These are phyloP conservation scores for Hymenoscyphus albidus DNA, from an alignment of 2,329 filamentous ascomycete genomes.

Conservation along the genomic window DNA sequence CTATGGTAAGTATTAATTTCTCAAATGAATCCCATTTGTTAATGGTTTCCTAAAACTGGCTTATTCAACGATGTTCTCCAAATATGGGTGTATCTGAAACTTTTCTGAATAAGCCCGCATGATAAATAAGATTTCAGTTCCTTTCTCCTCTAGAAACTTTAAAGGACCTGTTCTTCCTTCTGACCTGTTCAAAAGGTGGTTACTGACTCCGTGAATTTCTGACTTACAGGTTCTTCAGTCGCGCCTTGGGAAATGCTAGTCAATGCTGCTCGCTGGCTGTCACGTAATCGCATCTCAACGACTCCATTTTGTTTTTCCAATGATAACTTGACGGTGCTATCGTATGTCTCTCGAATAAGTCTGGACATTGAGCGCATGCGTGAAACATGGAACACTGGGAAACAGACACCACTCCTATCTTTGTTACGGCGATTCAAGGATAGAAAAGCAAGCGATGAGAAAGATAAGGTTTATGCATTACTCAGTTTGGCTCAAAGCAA, in stretches of 20 bases:
- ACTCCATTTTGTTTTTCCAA: neutral
- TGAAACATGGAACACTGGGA: neutral
- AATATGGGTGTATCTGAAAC: too few relatives aligned
- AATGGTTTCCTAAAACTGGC: too few relatives aligned
- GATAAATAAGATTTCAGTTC: too few relatives aligned
- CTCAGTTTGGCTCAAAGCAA: conserved; percentile 8
- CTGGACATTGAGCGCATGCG: conserved; percentile 16
- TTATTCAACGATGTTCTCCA: too few relatives aligned
- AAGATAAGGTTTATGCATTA: conserved; percentile 20
- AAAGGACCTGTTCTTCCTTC: too few relatives aligned
- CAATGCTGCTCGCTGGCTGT: conserved; percentile 9
- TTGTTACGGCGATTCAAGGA: conserved; percentile 14
- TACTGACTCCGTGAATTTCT: too few relatives aligned
- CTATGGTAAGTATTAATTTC: conserved; percentile 5
- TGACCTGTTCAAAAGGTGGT: too few relatives aligned
- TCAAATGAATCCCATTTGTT: too few relatives aligned
- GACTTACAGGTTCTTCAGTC: neutral
- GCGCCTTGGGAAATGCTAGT: conserved; percentile 29
- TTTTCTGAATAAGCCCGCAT: too few relatives aligned
- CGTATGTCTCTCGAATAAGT: conserved; percentile 10
- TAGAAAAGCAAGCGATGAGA: conserved; percentile 15
- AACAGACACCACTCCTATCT: conserved; percentile 2
- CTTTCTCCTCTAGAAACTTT: too few relatives aligned
- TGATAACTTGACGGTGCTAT: conserved; percentile 9
- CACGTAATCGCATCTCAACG: neutral